Base-by-base conservation (phyloP, 495 filamentous ascomycete genomes). In the Penicillium samsonianum region DNA sequence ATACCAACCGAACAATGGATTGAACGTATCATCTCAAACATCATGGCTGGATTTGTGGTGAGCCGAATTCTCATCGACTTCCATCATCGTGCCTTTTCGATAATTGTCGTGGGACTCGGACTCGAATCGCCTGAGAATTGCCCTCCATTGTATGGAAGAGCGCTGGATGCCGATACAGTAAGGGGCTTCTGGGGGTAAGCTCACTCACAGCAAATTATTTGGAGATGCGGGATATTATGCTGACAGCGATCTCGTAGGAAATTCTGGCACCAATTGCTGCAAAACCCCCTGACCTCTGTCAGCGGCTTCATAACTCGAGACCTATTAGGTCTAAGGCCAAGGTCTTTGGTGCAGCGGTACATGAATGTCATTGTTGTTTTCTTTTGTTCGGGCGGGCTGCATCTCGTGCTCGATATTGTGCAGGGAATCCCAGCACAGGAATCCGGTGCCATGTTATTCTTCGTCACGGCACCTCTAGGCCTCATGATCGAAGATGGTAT, bases 231-330 rank as follows among this genome's bases (percentile, higher is more conserved):
- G 20, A 35, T 19, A 12, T 23, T 35, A 35, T 54, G 38, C 46
- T 51, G 58, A 60, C 9, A 4, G 31, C 3, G 19, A 12, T 41
- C 49, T 7, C 28, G 57, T 54, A 76, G 74, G 5, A 73, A 65
- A 48, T 77, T 74, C 60, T 78, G 76, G 76, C 74, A 78, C 58
- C 72, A 74, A 38, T 63, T 71, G 14, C 37, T 75, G 14, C 71
- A 69, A 12, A 64, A 65, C 41, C 71, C 67, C 4, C 58, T 76
- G 45, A 63, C 64, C 10, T 58, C 62, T 14, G 51, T 67, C 6
- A 57, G 67, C 40, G 55, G 47, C 14, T 74, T 63, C 33, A 53
- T 65, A 16, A 62, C 70, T 17, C 50, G 59, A 22, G 46, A 67
- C 28, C 3, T 64, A 6, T 26, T 77, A 8, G 50, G 58, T 5